A percentile compares a stretch with the other conserved stretches of the same genome.
These are phyloP conservation scores for Metarhizium rileyi DNA, from an alignment of 2,329 filamentous ascomycete genomes.

Conservation along the genomic window DNA sequence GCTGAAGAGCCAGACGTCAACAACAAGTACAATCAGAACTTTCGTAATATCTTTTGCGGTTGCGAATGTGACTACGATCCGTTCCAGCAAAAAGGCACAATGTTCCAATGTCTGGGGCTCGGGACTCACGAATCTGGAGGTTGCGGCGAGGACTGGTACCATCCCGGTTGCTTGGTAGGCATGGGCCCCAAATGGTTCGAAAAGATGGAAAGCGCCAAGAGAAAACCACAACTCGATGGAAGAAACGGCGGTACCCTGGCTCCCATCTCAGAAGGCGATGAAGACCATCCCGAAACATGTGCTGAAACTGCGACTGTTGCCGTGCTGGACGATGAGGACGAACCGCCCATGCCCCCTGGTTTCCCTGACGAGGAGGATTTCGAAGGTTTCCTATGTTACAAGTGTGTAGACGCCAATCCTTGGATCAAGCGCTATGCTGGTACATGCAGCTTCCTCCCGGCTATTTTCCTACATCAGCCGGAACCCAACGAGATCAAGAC, in stretches of 20 bases:
- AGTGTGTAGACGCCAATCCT: conserved; percentile 76
- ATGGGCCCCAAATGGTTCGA: conserved; percentile 65
- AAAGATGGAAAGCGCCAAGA: conserved; percentile 31
- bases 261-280: conserved; percentile 41
- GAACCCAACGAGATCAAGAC: conserved; percentile 3
- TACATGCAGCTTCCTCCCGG: conserved; percentile 65
- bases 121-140: conserved; percentile 72
- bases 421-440: conserved; percentile 90
- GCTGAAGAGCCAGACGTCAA: conserved; percentile 60
- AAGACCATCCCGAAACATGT: conserved; percentile 18
- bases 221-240: conserved; percentile 13
- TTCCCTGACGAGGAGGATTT: conserved; percentile 89
- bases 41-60: conserved; percentile 82
- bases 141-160: conserved; percentile 97
- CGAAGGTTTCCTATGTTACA: conserved; percentile 85
- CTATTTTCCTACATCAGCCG: conserved; percentile 45
- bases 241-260: conserved; percentile 23
- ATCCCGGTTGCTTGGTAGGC: conserved; percentile 84
- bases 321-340: conserved; percentile 41
- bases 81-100: conserved; percentile 83
- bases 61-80: conserved; percentile 84
- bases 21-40: conserved; percentile 96
- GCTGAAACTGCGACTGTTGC: conserved; percentile 15
- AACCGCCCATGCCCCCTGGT: conserved; percentile 64
- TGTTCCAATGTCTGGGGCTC: conserved; percentile 93